Conservation (phyloP, 768 basidiomycete species). For the Suillus bovinus region DNA sequence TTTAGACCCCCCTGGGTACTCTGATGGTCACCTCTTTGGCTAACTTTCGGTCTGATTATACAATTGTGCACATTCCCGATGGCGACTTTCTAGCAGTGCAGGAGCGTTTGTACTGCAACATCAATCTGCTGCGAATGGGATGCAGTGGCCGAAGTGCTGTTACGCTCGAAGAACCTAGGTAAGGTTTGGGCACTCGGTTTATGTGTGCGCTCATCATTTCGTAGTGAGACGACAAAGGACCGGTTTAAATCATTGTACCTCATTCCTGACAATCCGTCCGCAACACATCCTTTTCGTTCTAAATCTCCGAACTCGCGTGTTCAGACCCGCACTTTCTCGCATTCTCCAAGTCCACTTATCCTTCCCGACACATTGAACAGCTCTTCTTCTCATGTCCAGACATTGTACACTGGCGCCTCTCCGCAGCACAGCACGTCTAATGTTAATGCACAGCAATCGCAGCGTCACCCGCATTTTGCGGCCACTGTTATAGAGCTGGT, state of each 20-base stretch:
- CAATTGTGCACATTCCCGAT: constrained; percentile 75
- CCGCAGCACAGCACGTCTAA: constrained; percentile 19
- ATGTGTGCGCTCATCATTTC: constrained; percentile 14
- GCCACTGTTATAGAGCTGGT: constrained; percentile 75
- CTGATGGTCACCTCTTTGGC: constrained; percentile 84
- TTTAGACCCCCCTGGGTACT: constrained; percentile 61
- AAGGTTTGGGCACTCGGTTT: constrained; percentile 18
- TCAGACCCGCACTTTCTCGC: constrained; percentile 31
- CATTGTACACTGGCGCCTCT: constrained; percentile 15
- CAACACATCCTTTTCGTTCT: constrained; percentile 24
- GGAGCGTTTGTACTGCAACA: constrained; percentile 76
- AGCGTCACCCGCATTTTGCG: constrained; percentile 48
- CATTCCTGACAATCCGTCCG: constrained; percentile 43
- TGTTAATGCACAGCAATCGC: constrained; percentile 18
- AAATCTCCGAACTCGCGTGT: constrained; percentile 29
- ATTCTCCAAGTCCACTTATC: constrained; percentile 24
- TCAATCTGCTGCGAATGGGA: constrained; percentile 82
- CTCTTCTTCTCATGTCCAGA: constrained; percentile 24
- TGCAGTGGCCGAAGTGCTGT: constrained; percentile 78
- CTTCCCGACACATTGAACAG: constrained; percentile 25
- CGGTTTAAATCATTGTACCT: constrained; percentile 75
- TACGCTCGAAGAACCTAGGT: constrained; percentile 77
- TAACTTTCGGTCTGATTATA: constrained; percentile 85
- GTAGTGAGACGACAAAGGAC: constrained; percentile 76
- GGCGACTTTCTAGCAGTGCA: constrained; percentile 62